These are phyloP conservation scores for Sindora glabra DNA, from an alignment of 306 rosid genomes.

Conservation along the genomic window DNA sequence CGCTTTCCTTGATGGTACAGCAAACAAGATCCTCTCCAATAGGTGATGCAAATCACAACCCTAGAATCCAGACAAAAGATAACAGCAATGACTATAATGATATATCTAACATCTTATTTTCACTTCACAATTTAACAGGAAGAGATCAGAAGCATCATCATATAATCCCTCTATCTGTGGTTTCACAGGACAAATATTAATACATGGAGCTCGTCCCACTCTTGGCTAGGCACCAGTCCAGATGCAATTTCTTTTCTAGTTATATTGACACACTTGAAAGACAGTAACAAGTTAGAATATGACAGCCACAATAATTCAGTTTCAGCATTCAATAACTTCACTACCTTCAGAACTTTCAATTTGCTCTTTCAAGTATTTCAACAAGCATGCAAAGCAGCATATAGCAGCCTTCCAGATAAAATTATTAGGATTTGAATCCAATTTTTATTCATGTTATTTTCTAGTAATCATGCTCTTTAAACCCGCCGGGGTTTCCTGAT, in stretches of 20 bases:
- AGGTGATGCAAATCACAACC: conserved; percentile 68
- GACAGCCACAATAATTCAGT: neutral
- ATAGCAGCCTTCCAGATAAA: neutral
- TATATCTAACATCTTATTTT: conserved; percentile 10
- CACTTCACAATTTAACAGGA: neutral
- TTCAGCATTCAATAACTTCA: neutral
- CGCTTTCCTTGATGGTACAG: conserved; percentile 29
- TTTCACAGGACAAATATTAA: neutral
- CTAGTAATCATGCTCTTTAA: no score
- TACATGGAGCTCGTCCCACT: neutral
- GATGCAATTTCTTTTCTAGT: neutral
- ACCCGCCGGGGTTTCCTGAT: no score
- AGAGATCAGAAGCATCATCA: neutral
- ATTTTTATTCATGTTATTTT: neutral
- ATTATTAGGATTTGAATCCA: neutral
- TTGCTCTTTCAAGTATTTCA: neutral
- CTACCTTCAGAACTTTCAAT: neutral
- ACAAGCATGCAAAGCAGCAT: neutral
- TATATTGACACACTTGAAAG: neutral
- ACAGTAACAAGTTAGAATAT: neutral
- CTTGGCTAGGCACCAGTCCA: neutral
- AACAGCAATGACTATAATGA: conserved; percentile 9
- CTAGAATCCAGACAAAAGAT: conserved; percentile 42
- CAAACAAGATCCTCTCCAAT: conserved; percentile 48
- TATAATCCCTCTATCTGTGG: neutral